Evolutionary conservation across 2,329 filamentous ascomycete genomes (phyloP).

Genomic region (Parastagonospora nodorum): DNA sequence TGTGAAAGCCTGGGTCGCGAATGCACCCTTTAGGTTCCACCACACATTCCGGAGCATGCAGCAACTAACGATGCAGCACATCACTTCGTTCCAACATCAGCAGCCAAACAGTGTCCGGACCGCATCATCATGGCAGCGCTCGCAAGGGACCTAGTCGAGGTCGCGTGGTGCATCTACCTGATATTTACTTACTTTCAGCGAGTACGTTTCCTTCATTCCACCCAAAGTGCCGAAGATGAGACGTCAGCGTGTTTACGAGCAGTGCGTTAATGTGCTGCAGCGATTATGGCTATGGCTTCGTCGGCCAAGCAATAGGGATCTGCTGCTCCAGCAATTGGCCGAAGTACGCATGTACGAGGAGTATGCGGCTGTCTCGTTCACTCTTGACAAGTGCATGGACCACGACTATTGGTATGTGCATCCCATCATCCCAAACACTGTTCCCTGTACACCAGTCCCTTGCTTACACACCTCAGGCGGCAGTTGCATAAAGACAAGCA

Average conservation of each 20-base stretch:
- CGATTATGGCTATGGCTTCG: constrained; percentile 71
- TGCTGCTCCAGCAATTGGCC: constrained; percentile 68
- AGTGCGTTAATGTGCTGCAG: constrained; percentile 53
- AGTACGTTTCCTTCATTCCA: constrained; percentile 30
- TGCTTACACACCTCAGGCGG: constrained; percentile 61
- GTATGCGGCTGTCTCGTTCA: constrained; percentile 83
- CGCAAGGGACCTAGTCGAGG: constrained; percentile 25
- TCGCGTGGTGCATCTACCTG: constrained; percentile 43
- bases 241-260: neutral
- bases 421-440: too few species aligned
- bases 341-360: constrained; percentile 76
- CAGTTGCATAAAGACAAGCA: constrained; percentile 78
- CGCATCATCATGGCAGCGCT: constrained; percentile 25
- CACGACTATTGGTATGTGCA: constrained; percentile 74
- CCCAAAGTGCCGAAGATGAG: neutral
- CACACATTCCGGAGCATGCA: constrained; percentile 17
- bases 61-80: constrained; percentile 35
- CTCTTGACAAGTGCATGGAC: constrained; percentile 80
- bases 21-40: constrained; percentile 4
- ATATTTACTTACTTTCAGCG: constrained; percentile 49
- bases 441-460: neutral
- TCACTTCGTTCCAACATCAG: constrained; percentile 7
- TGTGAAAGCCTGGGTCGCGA: constrained; percentile 25
- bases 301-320: constrained; percentile 66
- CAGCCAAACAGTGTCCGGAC: constrained; percentile 19